A percentile compares a stretch with the other conserved stretches of the same genome.
Evolutionary conservation across 2,329 filamentous ascomycete species (phyloP).

Genomic region (Bipolaris sorokiniana): DNA sequence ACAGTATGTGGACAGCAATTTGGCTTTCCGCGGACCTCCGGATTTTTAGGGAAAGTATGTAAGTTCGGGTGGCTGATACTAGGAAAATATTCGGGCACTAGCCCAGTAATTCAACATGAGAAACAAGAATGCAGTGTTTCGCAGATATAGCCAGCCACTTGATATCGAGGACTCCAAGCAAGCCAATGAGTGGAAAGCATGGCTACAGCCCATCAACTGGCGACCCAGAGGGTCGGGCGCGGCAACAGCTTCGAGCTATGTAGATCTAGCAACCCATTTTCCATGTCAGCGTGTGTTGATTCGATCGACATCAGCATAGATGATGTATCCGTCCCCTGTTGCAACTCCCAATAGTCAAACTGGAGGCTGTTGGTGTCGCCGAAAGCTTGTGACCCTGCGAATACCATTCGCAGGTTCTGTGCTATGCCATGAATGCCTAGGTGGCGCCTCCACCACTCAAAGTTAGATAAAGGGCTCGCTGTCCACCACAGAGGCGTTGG

Average conservation of each 20-base stretch:
- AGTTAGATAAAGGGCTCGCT: slow-evolving; percentile 9
- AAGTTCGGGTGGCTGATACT: neutral
- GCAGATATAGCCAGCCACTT: neutral
- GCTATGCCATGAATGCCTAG: slow-evolving; percentile 1
- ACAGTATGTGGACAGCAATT: neutral
- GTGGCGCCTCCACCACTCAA: slow-evolving; percentile 8
- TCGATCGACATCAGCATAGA: neutral
- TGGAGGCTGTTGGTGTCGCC: neutral
- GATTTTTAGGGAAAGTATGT: neutral
- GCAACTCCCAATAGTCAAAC: neutral
- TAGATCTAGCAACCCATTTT: slow-evolving; percentile 7
- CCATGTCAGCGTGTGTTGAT: neutral
- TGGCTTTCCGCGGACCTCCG: neutral
- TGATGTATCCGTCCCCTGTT: neutral
- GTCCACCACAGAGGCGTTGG: neutral
- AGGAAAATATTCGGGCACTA: neutral
- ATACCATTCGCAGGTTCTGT: neutral
- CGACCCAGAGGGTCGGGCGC: slow-evolving; percentile 9
- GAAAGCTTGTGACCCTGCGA: slow-evolving; percentile 3
- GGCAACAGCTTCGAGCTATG: neutral
- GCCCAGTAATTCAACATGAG: neutral
- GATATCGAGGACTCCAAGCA: slow-evolving; percentile 3
- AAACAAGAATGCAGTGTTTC: neutral
- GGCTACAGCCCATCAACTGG: neutral
- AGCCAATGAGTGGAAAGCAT: neutral